These are phyloP conservation scores for Tolypocladium nubicola DNA, from an alignment of 2,329 filamentous ascomycete genomes.

Conservation along the genomic window DNA sequence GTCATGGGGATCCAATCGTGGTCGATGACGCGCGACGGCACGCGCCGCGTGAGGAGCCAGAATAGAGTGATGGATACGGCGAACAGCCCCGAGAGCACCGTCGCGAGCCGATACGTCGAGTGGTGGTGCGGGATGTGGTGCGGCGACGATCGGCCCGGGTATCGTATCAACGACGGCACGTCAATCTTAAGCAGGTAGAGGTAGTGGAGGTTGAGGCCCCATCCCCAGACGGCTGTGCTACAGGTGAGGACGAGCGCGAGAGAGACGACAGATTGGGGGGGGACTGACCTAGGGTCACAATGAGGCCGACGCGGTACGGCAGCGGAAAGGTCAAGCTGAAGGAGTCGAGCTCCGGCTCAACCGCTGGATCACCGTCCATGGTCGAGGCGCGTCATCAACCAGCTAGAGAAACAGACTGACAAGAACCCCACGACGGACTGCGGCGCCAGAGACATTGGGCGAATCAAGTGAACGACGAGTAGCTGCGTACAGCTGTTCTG, in stretches of 20 bases:
- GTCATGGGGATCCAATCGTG: conserved; percentile 82
- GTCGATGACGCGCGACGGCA: conserved; percentile 56
- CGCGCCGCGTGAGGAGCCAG: conserved; percentile 69
- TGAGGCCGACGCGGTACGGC: conserved; percentile 79
- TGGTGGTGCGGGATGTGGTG: conserved; percentile 65
- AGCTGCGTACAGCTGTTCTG: not conserved
- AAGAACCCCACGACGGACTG: not conserved
- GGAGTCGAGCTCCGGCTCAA: conserved; percentile 64
- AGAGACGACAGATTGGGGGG: not conserved
- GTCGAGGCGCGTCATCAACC: conserved; percentile 9
- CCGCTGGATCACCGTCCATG: conserved; percentile 67
- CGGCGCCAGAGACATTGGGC: not conserved
- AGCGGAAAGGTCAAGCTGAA: conserved; percentile 82
- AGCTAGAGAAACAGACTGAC: not conserved
- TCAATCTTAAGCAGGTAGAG: conserved; percentile 74
- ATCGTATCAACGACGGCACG: conserved; percentile 76
- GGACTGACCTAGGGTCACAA: conserved; percentile 67
- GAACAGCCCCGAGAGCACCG: conserved; percentile 63
- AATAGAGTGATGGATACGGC: conserved; percentile 65
- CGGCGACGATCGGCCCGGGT: conserved; percentile 62
- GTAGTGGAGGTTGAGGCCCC: conserved; percentile 86
- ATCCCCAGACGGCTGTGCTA: conserved; percentile 76
- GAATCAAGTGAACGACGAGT: not conserved
- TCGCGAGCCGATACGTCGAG: conserved; percentile 79
- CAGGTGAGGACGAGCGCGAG: not conserved